These are phyloP conservation scores for Purpureocillium takamizusanense DNA, from an alignment of 2,329 filamentous ascomycete species.

Conservation along the genomic window DNA sequence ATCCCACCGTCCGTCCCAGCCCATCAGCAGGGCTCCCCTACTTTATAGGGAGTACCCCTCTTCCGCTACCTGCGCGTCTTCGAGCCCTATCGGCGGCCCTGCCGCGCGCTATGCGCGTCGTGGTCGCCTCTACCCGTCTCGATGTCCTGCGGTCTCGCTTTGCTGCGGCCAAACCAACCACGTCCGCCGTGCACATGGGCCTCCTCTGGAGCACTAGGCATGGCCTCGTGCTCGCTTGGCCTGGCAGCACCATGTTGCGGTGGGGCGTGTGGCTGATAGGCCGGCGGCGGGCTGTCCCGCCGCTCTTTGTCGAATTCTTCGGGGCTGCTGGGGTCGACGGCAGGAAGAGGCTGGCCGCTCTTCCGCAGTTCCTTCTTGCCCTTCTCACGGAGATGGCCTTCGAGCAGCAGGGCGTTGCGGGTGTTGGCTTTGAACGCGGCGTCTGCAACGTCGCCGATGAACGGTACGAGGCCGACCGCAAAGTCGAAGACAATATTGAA, in stretches of 20 bases:
- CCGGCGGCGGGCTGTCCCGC: conserved; percentile 15
- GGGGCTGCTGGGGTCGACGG: conserved; percentile 42
- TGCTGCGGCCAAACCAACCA: conserved; percentile 19
- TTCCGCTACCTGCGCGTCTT: too few relatives aligned
- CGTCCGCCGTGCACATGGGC: conserved; percentile 17
- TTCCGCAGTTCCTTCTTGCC: conserved; percentile 48
- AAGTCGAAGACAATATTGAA: conserved; percentile 73
- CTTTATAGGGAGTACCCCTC: too few relatives aligned
- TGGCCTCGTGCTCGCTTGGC: conserved; percentile 7
- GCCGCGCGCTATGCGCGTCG: background rate
- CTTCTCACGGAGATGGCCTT: conserved; percentile 58
- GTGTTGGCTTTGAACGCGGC: conserved; percentile 68
- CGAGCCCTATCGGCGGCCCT: too few relatives aligned
- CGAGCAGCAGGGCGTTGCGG: conserved; percentile 62
- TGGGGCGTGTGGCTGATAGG: conserved; percentile 16
- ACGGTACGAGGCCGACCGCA: conserved; percentile 61
- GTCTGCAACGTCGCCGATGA: conserved; percentile 68
- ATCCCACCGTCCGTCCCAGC: too few relatives aligned
- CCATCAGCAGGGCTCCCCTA: too few relatives aligned
- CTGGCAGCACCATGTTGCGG: conserved; percentile 12
- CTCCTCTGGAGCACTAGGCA: conserved; percentile 16
- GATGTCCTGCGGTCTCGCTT: conserved; percentile 17
- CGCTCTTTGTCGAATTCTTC: conserved; percentile 37
- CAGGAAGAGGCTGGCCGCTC: conserved; percentile 36
- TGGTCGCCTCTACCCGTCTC: conserved; percentile 17